A percentile compares a stretch with the other conserved stretches of the same genome.
Evolutionary conservation across 257 asterid species (phyloP).

Genomic region (Solanum bulbocastanum): DNA sequence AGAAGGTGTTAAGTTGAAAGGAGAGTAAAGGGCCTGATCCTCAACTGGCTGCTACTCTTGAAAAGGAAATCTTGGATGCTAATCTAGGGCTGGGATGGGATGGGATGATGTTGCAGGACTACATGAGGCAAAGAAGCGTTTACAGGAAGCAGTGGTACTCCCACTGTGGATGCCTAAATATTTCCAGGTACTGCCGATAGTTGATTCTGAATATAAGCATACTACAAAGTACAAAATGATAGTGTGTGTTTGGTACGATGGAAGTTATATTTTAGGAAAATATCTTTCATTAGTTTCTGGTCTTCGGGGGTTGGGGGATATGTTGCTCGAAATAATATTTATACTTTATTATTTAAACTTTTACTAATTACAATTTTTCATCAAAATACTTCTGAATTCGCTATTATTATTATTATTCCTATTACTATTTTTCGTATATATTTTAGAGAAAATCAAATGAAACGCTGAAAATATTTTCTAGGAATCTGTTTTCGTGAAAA

Average conservation of each 20-base stretch:
- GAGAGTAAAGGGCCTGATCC: slow-evolving; percentile 88
- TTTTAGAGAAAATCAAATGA: not conserved
- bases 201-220: not conserved
- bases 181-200: slow-evolving; percentile 46
- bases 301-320: not conserved
- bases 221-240: not conserved
- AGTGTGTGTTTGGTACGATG: not conserved
- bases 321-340: not conserved
- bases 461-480: not conserved
- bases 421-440: not conserved
- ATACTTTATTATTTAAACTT: not conserved
- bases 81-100: slow-evolving; percentile 64
- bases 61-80: slow-evolving; percentile 81
- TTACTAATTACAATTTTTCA: not conserved
- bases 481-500: not conserved
- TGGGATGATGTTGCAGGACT: slow-evolving; percentile 98
- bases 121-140: slow-evolving; percentile 79
- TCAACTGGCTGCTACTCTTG: slow-evolving; percentile 95
- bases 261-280: not conserved
- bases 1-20: slow-evolving; percentile 62
- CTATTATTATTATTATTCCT: not conserved
- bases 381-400: not conserved
- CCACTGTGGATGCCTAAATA: slow-evolving; percentile 97
- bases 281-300: not conserved
- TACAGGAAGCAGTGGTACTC: slow-evolving; percentile 97